Evolutionary conservation across 148 eudicot genomes (phyloP), one percentile per base, ranked within the genome.

Genomic region (Chenopodium album): DNA sequence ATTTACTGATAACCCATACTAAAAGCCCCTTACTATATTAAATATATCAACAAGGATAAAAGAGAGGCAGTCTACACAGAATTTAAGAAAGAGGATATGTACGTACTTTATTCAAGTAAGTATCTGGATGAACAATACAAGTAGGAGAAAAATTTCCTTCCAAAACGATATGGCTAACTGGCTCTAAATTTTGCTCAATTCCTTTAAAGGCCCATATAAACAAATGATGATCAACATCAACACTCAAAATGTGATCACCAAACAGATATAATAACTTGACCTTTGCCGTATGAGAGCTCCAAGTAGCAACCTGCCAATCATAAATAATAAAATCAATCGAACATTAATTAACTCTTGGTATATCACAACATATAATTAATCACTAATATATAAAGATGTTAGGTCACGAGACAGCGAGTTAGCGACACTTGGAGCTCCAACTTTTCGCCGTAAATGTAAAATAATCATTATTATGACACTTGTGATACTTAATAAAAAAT

Each of bases 41-140:
- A 14, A 29, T 28, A 29, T 23, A 60, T 31, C 3, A 12, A 48
- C 20, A 64, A 34, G 31, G 9, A 41, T 22, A 34, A n/a, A 16
- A 4, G 19, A 77, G 46, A 81, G 54, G 67, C 13, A 2, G 29
- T 31, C 50, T 46, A 84, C 54, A 12, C 68, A 77, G n/a, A 70
- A 48, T 8, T 10, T 16, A 60, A 82, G 44, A 56, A 29, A 62
- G 41, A 3, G 4, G 3, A 62, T 62, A 63, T 29, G 50, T 13
- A 47, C 23, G 84, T 78, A 94, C 99, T 98, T 97, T 97, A 84
- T 97, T 94, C 79, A 97, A 77, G 84, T 97, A 97, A 34, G 99
- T 97, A 86, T 97, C 99, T 17, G 99, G 98, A 87, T 97, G 99
- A 90, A 90, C 91, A 75, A 97, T 89, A 88, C 97, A 97, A 44